phyloP scores from a whole-genome alignment of 306 rosid genomes.

The Mimosa pudica region DNA sequence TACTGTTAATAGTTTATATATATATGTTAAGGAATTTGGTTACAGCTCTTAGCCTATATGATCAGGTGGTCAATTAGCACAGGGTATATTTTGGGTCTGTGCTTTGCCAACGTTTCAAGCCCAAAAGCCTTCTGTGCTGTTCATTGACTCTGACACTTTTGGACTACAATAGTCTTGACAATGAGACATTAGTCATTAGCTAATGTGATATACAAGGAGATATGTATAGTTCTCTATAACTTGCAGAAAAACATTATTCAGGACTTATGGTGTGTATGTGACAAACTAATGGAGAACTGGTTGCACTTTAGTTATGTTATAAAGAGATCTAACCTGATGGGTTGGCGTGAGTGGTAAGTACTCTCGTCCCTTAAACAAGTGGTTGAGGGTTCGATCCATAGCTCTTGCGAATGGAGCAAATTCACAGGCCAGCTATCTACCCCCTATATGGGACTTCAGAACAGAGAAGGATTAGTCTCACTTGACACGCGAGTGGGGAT shows the following conservation, averaged over 20 bases:
- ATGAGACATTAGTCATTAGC: not conserved
- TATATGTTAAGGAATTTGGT: not conserved
- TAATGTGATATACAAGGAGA: not conserved
- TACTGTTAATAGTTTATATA: not conserved
- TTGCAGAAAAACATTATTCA: slow-evolving; percentile 12
- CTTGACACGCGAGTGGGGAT: too few species aligned
- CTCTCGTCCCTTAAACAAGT: too few species aligned
- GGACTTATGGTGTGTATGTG: slow-evolving; percentile 3
- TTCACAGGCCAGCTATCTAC: too few species aligned
- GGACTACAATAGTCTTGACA: not conserved
- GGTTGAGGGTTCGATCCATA: too few species aligned
- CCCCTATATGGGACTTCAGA: too few species aligned
- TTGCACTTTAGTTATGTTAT: not conserved
- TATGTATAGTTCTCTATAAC: not conserved
- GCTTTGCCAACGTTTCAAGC: not conserved
- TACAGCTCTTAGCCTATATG: not conserved
- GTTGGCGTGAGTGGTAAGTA: too few species aligned
- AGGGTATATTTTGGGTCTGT: not conserved
- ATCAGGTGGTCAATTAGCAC: not conserved
- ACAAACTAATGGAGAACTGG: slow-evolving; percentile 14
- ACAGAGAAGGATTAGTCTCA: too few species aligned
- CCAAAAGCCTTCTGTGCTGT: not conserved
- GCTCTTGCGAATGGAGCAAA: too few species aligned
- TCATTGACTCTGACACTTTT: not conserved
- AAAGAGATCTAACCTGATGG: slow-evolving; percentile 22